Percentiles rank a stretch among this genome's conserved stretches.
These are phyloP conservation scores for Sporothrix humicola DNA, from an alignment of 2,329 filamentous ascomycete genomes.

Conservation along the genomic window DNA sequence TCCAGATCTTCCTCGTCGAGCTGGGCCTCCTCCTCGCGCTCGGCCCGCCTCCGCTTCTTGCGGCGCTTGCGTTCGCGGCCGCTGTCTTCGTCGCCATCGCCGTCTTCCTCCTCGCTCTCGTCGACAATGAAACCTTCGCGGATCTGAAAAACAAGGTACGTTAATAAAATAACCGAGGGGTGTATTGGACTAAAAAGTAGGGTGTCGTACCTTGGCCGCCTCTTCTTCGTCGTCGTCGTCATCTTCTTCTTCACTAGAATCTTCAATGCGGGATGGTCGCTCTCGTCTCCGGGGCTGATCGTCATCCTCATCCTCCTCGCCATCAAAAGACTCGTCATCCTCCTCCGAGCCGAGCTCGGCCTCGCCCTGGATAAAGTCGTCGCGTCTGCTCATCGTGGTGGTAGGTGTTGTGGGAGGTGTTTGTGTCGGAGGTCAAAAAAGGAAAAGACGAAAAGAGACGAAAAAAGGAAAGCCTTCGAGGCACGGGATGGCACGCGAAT, in stretches of 20 bases:
- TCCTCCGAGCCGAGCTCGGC: constrained; percentile 87
- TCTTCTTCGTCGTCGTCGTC: constrained; percentile 92
- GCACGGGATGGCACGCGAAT: constrained; percentile 17
- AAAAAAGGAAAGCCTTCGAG: constrained; percentile 3
- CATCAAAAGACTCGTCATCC: constrained; percentile 82
- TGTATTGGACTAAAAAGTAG: neutral
- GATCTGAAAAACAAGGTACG: constrained; percentile 60
- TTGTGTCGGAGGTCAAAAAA: neutral
- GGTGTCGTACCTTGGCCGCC: constrained; percentile 68
- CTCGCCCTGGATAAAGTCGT: constrained; percentile 80
- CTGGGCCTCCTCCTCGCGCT: constrained; percentile 83
- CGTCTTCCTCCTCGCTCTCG: constrained; percentile 81
- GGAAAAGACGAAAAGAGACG: neutral
- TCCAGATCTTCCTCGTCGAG: constrained; percentile 97
- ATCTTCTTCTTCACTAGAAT: constrained; percentile 91
- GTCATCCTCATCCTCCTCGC: constrained; percentile 79
- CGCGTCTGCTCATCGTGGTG: constrained; percentile 67
- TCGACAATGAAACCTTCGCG: constrained; percentile 96
- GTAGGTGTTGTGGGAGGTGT: neutral
- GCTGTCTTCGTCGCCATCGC: constrained; percentile 64
- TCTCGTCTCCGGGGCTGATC: constrained; percentile 56
- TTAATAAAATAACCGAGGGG: neutral
- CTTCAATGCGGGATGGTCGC: constrained; percentile 62
- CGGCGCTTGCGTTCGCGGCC: constrained; percentile 65
- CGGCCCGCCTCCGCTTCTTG: constrained; percentile 75